Evolutionary conservation across 768 basidiomycete genomes (phyloP).

Genomic region (Trametes cinnabarina): DNA sequence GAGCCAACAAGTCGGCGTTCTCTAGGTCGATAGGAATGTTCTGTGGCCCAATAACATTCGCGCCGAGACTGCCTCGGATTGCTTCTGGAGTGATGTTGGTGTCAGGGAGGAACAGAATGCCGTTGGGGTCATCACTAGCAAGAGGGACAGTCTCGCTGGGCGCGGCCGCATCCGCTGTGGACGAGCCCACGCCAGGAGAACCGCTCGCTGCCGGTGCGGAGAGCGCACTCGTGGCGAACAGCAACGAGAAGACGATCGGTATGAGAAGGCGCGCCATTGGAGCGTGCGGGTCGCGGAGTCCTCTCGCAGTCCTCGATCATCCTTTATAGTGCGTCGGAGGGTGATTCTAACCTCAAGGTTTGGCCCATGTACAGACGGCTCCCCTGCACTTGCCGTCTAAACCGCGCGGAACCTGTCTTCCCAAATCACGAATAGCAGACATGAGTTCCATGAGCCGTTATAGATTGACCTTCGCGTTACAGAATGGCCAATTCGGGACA

Average conservation of each 20-base stretch:
- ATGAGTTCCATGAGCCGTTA: background rate
- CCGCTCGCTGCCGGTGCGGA: conserved; percentile 10
- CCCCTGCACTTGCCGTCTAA: background rate
- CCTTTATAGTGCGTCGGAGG: background rate
- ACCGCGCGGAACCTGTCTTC: conserved; percentile 2
- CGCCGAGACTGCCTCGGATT: conserved; percentile 44
- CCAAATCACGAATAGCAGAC: background rate
- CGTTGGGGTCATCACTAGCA: conserved; percentile 30
- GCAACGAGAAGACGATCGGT: background rate
- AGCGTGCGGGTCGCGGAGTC: background rate
- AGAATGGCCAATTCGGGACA: conserved; percentile 5
- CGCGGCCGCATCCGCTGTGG: background rate
- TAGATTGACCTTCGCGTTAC: conserved; percentile 1
- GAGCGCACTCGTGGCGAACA: conserved; percentile 1
- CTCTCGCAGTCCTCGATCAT: background rate
- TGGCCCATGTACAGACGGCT: background rate
- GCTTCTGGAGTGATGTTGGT: conserved; percentile 36
- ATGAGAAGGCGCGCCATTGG: conserved; percentile 12
- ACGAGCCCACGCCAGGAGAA: background rate
- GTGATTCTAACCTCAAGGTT: background rate
- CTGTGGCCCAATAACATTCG: conserved; percentile 51
- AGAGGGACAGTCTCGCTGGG: conserved; percentile 22
- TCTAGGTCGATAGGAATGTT: conserved; percentile 52
- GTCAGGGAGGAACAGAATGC: conserved; percentile 18
- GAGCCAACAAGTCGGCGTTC: conserved; percentile 55